phyloP scores from a whole-genome alignment of 1,284 basidiomycete genomes.

The Abortiporus biennis region DNA sequence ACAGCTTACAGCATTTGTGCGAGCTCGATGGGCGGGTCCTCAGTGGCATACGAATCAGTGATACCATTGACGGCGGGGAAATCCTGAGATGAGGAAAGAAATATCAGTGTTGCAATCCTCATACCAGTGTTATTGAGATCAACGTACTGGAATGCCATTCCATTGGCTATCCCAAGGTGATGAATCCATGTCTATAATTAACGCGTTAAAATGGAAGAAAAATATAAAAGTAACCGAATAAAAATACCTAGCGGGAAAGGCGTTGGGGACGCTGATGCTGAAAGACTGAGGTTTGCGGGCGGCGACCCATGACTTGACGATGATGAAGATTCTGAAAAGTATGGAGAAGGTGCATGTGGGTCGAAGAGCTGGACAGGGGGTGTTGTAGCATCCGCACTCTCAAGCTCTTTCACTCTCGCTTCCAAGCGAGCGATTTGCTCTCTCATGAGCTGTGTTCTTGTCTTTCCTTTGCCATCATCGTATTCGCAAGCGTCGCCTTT shows the following conservation, averaged over 20 bases:
- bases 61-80: constrained; percentile 41
- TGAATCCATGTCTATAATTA: constrained; percentile 17
- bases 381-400: constrained; percentile 29
- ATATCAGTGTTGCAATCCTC: background rate
- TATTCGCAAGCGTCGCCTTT: constrained; percentile 37
- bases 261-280: constrained; percentile 57
- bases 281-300: constrained; percentile 47
- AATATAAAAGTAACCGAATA: constrained; percentile 9
- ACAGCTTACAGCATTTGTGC: constrained; percentile 57
- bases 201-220: constrained; percentile 7
- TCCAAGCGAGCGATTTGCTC: constrained; percentile 37
- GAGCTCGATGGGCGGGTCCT: constrained; percentile 55
- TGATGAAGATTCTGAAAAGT: constrained; percentile 50
- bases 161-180: constrained; percentile 20
- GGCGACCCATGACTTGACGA: constrained; percentile 58
- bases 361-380: constrained; percentile 32
- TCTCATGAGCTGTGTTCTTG: constrained; percentile 38
- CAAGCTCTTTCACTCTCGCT: constrained; percentile 35
- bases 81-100: constrained; percentile 16
- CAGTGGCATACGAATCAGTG: constrained; percentile 43
- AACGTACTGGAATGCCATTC: constrained; percentile 20
- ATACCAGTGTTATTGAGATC: background rate
- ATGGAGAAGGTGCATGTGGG: constrained; percentile 27
- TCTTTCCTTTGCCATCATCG: constrained; percentile 42
- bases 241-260: constrained; percentile 27